Evolutionary conservation across 2,329 filamentous ascomycete species (phyloP).

Genomic region (Ramularia endophylla): DNA sequence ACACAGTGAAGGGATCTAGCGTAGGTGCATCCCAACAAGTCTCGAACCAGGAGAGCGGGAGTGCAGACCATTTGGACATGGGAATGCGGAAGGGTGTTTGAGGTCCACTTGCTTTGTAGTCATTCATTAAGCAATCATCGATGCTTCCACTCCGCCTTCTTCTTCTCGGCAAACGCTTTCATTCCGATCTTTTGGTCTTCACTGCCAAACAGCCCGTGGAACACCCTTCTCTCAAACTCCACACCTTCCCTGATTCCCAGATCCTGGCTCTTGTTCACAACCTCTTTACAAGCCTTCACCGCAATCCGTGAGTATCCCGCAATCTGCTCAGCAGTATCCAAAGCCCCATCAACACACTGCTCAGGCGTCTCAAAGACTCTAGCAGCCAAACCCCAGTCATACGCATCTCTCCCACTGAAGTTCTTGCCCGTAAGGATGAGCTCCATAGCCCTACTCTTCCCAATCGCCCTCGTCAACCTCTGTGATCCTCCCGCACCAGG

Average conservation of each 20-base stretch:
- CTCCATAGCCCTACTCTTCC: slow-evolving; percentile 80
- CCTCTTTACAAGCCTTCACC: slow-evolving; percentile 86
- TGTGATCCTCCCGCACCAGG: slow-evolving; percentile 91
- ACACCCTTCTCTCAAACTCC: slow-evolving; percentile 83
- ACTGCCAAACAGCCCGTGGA: slow-evolving; percentile 89
- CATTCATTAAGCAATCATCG: slow-evolving; percentile 40
- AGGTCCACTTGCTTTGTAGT: background rate
- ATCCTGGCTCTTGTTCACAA: slow-evolving; percentile 99
- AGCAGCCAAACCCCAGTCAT: slow-evolving; percentile 84
- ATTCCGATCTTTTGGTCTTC: slow-evolving; percentile 93
- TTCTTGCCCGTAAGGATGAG: slow-evolving; percentile 79
- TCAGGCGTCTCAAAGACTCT: slow-evolving; percentile 74
- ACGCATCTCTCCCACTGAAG: slow-evolving; percentile 79
- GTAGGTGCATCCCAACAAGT: slow-evolving; percentile 24
- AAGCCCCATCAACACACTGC: slow-evolving; percentile 70
- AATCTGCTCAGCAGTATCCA: slow-evolving; percentile 84
- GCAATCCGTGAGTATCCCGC: slow-evolving; percentile 82
- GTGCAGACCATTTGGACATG: slow-evolving; percentile 28
- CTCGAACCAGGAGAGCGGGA: slow-evolving; percentile 25
- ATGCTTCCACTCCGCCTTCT: slow-evolving; percentile 85
- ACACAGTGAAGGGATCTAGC: slow-evolving; percentile 21
- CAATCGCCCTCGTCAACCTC: slow-evolving; percentile 66
- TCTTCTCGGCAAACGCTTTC: slow-evolving; percentile 93
- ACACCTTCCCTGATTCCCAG: slow-evolving; percentile 80
- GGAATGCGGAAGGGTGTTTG: slow-evolving; percentile 19